Evolutionary conservation across 2,329 filamentous ascomycete species (phyloP).

Genomic region (Colletotrichum nymphaeae): DNA sequence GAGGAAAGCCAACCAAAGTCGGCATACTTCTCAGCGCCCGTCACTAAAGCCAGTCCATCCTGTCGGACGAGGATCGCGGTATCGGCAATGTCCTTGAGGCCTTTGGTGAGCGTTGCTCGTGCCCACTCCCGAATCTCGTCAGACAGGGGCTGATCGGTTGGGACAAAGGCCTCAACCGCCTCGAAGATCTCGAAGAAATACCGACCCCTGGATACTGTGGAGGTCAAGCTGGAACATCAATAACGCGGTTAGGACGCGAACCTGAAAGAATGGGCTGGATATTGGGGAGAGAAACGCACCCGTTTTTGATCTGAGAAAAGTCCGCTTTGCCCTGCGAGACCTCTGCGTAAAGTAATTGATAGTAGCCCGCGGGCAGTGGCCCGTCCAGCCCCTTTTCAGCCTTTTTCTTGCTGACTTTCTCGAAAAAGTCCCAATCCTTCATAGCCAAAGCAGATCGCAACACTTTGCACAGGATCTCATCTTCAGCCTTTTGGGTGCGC

Average conservation of each 20-base stretch:
- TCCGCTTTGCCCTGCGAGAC: neutral
- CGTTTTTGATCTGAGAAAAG: constrained; percentile 1
- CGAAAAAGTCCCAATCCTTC: constrained; percentile 4
- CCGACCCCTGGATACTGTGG: neutral
- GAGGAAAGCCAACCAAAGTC: constrained; percentile 21
- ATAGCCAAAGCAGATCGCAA: neutral
- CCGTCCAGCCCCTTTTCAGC: neutral
- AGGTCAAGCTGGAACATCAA: neutral
- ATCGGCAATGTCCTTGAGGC: neutral
- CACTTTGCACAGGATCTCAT: neutral
- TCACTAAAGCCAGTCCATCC: neutral
- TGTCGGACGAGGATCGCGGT: neutral
- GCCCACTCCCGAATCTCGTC: neutral
- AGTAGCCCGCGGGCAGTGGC: neutral
- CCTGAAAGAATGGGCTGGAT: neutral
- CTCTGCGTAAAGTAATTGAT: neutral
- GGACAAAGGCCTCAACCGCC: neutral
- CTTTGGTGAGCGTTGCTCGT: neutral
- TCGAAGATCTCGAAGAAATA: neutral
- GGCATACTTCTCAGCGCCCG: neutral
- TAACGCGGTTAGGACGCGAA: neutral
- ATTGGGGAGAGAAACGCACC: neutral
- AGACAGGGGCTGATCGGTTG: neutral
- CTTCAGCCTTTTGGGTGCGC: neutral
- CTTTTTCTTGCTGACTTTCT: neutral